Conservation (phyloP, 345 rosid genomes). For the Kandelia obovata region DNA sequence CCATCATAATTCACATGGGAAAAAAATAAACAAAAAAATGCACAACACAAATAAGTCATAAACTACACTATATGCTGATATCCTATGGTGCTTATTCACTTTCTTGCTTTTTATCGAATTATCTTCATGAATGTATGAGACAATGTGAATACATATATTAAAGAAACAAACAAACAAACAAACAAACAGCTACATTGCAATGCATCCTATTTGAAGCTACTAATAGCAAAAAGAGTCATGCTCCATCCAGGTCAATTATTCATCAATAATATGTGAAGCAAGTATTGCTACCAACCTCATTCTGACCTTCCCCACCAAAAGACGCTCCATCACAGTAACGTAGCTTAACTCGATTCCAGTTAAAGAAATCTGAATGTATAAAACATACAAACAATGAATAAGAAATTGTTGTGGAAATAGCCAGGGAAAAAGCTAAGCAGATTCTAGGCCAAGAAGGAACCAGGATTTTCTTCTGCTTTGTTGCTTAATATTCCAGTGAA, state of each 20-base stretch:
- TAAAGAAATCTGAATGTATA: constrained; percentile 22
- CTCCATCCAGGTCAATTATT: not conserved
- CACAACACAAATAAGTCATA: no score
- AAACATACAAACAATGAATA: not conserved
- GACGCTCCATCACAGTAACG: constrained; percentile 37
- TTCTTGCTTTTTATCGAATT: no score
- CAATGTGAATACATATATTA: no score
- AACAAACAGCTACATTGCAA: no score
- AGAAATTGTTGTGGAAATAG: not conserved
- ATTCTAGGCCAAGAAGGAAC: constrained; percentile 8
- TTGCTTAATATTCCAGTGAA: constrained; percentile 34
- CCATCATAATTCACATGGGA: no score
- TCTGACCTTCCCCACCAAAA: constrained; percentile 23
- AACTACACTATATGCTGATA: no score
- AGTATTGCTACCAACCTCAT: constrained; percentile 22
- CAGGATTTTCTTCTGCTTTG: constrained; percentile 28
- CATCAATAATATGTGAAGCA: not conserved
- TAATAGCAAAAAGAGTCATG: not conserved
- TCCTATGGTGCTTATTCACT: no score
- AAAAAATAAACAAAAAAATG: no score
- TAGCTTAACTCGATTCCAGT: constrained; percentile 30
- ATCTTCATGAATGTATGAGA: no score
- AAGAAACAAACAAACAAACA: no score
- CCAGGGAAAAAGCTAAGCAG: not conserved
- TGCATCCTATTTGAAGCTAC: not conserved